Evolutionary conservation across 345 rosid species (phyloP), one percentile per base, ranked within the genome.

Genomic region (Bruguiera gymnorhiza): DNA sequence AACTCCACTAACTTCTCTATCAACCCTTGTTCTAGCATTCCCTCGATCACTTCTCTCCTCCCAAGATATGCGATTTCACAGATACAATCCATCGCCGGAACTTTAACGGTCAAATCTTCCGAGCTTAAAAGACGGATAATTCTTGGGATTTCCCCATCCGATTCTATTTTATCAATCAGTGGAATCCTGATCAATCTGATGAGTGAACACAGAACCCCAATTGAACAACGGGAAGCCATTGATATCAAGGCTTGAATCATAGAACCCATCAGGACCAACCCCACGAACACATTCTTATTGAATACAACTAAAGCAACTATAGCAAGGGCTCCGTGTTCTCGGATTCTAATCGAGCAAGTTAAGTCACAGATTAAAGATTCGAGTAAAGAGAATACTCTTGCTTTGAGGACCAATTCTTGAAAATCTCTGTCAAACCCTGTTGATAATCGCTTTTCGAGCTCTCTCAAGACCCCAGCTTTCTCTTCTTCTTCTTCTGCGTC

Each of bases 211-310:
- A 85, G 77, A 8, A 80, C 83, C 62, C 61, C 55, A 55, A 84
- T 79, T 6, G 88, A 82, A 65, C 73, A 51, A 56, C 56, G 59
- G 13, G 87, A 77, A 24, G 79, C 75, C 71, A 81, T 78, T 8
- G 88, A 78, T 30, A 84, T 72, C 43, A 85, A 58, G 11, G 85
- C 81, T 9, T 74, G 71, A 52, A 82, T 59, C 1, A 75, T 81
- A 31, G 76, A 75, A 34, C 89, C 88, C 92, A 85, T 85, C 32
- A 87, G 62, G 70, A 87, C 86, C 65, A 87, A 46, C 16, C 89
- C 88, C 27, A 85, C 89, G 55, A 84, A 87, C 48, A 87, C 88
- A 58, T 87, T 80, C 58, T 80, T 76, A 39, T 87, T 87, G 73
- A 87, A 87, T 54, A 66, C 54, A 36, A 84, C 84, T 46, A 87